phyloP scores from a whole-genome alignment of 2,329 filamentous ascomycete genomes.

The Raffaelea albimanens region DNA sequence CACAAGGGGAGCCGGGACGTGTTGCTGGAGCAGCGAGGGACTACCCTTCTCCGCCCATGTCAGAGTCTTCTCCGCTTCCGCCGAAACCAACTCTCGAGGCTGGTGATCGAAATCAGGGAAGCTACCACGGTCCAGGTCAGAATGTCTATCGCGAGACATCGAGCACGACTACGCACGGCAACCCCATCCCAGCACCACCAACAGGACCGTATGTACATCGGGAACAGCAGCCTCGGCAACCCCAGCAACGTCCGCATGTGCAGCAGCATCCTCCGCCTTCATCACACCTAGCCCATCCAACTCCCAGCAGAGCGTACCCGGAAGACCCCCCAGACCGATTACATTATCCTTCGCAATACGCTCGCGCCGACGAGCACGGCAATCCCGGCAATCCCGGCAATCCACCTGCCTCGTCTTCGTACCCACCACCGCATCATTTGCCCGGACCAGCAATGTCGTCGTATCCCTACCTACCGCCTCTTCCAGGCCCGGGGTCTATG shows the following conservation, averaged over 20 bases:
- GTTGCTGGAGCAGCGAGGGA: conserved; percentile 39
- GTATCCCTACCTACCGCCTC: conserved; percentile 19
- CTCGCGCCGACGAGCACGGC: conserved; percentile 26
- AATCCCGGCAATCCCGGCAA: conserved; percentile 19
- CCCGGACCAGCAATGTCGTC: conserved; percentile 19
- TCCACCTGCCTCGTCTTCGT: conserved; percentile 15
- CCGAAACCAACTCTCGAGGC: conserved; percentile 49
- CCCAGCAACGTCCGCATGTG: not conserved
- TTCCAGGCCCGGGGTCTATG: conserved; percentile 11
- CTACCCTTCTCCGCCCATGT: conserved; percentile 68
- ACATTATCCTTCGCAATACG: conserved; percentile 24
- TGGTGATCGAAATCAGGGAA: conserved; percentile 42
- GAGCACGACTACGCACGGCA: not conserved
- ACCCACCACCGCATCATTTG: conserved; percentile 21
- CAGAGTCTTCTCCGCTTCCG: conserved; percentile 55
- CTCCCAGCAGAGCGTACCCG: no score
- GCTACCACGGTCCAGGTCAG: conserved; percentile 32
- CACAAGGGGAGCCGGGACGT: conserved; percentile 43
- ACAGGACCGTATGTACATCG: not conserved
- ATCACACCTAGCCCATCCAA: no score
- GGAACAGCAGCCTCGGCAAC: not conserved
- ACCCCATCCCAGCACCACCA: not conserved
- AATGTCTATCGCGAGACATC: conserved; percentile 38
- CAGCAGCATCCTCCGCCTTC: no score
- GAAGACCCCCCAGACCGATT: conserved; percentile 28